Conservation (phyloP, 1,139 yeast genomes). For the Debaryomyces coudertii region DNA sequence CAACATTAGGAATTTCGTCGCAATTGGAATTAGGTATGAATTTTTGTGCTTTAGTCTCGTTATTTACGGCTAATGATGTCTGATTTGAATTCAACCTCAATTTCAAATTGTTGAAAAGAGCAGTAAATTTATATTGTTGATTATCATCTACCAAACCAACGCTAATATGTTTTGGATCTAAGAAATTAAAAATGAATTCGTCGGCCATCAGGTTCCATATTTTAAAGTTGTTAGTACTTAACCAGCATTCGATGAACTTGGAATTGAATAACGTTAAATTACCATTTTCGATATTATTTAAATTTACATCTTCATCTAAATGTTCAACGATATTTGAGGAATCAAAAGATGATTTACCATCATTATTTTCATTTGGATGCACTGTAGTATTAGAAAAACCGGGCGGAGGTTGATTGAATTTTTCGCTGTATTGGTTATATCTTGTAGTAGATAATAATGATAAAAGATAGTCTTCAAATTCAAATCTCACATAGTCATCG, state of each 20-base stretch:
- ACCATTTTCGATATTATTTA: conserved; percentile 28
- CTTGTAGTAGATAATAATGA: conserved; percentile 76
- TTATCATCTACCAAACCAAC: conserved; percentile 23
- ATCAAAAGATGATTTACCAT: neutral
- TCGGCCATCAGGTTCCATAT: conserved; percentile 78
- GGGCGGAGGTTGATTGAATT: conserved; percentile 45
- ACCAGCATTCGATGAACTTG: conserved; percentile 68
- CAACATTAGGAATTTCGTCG: neutral
- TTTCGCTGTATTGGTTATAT: conserved; percentile 60
- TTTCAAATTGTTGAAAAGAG: conserved; percentile 32
- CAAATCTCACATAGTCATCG: conserved; percentile 85
- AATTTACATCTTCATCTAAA: conserved; percentile 8
- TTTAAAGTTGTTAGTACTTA: conserved; percentile 62
- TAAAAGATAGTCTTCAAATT: conserved; percentile 85
- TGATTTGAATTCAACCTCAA: conserved; percentile 21
- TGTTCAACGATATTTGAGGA: conserved; percentile 2
- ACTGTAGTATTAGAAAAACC: conserved; percentile 34
- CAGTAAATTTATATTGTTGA: conserved; percentile 25
- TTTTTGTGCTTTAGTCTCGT: conserved; percentile 22
- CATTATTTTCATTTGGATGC: neutral
- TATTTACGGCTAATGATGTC: conserved; percentile 4
- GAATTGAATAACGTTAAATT: conserved; percentile 47
- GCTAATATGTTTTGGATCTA: conserved; percentile 74
- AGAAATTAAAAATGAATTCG: conserved; percentile 85
- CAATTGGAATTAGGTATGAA: conserved; percentile 15